Conservation (phyloP, 257 asterid species). For the Gynochthodes officinalis region DNA sequence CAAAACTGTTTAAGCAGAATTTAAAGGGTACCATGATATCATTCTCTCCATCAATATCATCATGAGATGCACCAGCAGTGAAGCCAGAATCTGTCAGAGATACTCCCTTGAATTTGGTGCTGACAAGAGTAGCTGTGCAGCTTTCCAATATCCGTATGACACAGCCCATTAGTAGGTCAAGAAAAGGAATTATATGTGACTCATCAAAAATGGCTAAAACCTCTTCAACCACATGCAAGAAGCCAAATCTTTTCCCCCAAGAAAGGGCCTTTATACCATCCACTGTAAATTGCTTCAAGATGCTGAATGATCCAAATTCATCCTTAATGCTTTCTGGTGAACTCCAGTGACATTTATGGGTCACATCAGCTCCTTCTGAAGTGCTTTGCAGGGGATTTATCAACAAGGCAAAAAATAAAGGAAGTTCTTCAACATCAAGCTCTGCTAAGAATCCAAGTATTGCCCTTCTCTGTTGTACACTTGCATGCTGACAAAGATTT, state of each 20-base stretch:
- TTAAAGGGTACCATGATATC: conserved; percentile 45
- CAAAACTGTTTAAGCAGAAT: conserved; percentile 9
- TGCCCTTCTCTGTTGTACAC: conserved; percentile 69
- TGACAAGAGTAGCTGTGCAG: conserved; percentile 56
- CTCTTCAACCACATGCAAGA: conserved; percentile 81
- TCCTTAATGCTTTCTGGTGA: conserved; percentile 31
- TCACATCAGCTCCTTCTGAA: conserved; percentile 40
- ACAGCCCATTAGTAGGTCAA: conserved; percentile 61
- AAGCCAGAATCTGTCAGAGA: conserved; percentile 15
- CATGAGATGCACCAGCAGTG: conserved; percentile 21
- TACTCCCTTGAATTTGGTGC: conserved; percentile 29
- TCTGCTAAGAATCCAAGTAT: conserved; percentile 79
- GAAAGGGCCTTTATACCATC: conserved; percentile 50
- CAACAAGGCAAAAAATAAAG: conserved; percentile 74
- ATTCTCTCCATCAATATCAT: conserved; percentile 33
- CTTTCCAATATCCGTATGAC: conserved; percentile 62
- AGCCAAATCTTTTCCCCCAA: conserved; percentile 76
- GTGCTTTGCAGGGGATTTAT: conserved; percentile 54
- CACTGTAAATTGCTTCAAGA: conserved; percentile 54
- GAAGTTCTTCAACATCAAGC: conserved; percentile 82
- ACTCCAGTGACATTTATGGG: conserved; percentile 24
- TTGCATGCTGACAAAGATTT: conserved; percentile 54
- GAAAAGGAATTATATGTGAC: conserved; percentile 62
- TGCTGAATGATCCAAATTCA: conserved; percentile 36
- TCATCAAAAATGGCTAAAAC: conserved; percentile 79